Conservation (phyloP, 129 eudicot genomes). For the Flaveria brownii region DNA sequence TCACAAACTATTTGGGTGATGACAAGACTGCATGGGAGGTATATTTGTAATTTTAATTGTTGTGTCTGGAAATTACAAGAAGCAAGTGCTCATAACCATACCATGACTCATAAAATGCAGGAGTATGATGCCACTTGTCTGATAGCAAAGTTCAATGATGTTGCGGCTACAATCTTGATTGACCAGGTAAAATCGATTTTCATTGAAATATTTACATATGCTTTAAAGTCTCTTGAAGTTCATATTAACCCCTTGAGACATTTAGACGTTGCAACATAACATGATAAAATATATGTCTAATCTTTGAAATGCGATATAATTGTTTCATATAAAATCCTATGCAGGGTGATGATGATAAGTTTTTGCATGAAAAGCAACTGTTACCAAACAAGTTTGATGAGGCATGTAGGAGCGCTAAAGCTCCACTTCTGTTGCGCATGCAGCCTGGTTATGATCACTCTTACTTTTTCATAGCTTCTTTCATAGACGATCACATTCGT, state of each 20-base stretch:
- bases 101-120: slow-evolving; percentile 46
- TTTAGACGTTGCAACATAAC: not conserved
- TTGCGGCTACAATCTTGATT: slow-evolving; percentile 82
- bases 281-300: not conserved
- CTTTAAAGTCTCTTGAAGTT: not conserved
- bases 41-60: slow-evolving; percentile 6
- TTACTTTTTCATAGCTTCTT: slow-evolving; percentile 75
- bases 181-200: slow-evolving; percentile 61
- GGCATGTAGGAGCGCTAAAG: slow-evolving; percentile 71
- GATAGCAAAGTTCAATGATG: slow-evolving; percentile 68
- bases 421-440: slow-evolving; percentile 76
- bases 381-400: slow-evolving; percentile 78
- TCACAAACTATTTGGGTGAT: slow-evolving; percentile 86
- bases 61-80: not conserved
- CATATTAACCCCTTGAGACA: not conserved
- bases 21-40: slow-evolving; percentile 96
- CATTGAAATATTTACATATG: not conserved
- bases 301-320: not conserved
- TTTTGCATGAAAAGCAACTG: slow-evolving; percentile 76
- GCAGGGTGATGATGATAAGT: slow-evolving; percentile 91
- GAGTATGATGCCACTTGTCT: slow-evolving; percentile 91
- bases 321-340: slow-evolving; percentile 12
- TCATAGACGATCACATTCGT: slow-evolving; percentile 95
- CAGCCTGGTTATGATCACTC: slow-evolving; percentile 98
- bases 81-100: slow-evolving; percentile 19